These are phyloP conservation scores for Hymenoscyphus scutula DNA, from an alignment of 2,329 filamentous ascomycete genomes.

Conservation along the genomic window DNA sequence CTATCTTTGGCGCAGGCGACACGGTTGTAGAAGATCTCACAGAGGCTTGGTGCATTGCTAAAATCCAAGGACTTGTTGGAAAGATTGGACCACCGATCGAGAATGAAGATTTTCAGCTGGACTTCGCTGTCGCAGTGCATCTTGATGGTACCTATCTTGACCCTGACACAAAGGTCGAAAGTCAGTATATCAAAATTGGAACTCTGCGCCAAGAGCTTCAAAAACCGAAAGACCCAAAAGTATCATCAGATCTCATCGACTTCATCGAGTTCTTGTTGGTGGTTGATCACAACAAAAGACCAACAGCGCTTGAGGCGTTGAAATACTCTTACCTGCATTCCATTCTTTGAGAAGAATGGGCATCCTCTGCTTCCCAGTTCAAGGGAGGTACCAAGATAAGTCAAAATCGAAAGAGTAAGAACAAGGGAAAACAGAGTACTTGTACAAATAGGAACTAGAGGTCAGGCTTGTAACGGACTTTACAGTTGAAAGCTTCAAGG, in stretches of 20 bases:
- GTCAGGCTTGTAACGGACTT: too few relatives aligned
- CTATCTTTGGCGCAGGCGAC: too few relatives aligned
- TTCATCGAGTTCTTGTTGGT: not conserved
- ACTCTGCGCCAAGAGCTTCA: not conserved
- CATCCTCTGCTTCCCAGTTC: too few relatives aligned
- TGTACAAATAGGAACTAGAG: too few relatives aligned
- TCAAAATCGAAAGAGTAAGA: too few relatives aligned
- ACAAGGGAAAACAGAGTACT: too few relatives aligned
- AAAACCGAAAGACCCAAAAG: not conserved
- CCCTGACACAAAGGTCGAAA: not conserved
- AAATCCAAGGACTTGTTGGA: not conserved
- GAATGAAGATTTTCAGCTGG: not conserved
- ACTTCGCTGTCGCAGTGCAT: not conserved
- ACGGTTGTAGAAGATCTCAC: too few relatives aligned
- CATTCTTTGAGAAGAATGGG: not conserved
- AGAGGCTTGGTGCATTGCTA: not conserved
- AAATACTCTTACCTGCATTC: not conserved
- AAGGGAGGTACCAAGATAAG: too few relatives aligned
- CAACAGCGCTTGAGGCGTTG: not conserved
- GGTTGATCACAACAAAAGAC: not conserved
- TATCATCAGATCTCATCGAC: not conserved
- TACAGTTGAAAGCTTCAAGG: too few relatives aligned
- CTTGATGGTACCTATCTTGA: not conserved
- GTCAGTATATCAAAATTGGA: not conserved
- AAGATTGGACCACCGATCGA: not conserved